A percentile compares a stretch with the other conserved stretches of the same genome.
Evolutionary conservation across 1,284 basidiomycete genomes (phyloP).

Genomic region (Psilocybe mexicana): DNA sequence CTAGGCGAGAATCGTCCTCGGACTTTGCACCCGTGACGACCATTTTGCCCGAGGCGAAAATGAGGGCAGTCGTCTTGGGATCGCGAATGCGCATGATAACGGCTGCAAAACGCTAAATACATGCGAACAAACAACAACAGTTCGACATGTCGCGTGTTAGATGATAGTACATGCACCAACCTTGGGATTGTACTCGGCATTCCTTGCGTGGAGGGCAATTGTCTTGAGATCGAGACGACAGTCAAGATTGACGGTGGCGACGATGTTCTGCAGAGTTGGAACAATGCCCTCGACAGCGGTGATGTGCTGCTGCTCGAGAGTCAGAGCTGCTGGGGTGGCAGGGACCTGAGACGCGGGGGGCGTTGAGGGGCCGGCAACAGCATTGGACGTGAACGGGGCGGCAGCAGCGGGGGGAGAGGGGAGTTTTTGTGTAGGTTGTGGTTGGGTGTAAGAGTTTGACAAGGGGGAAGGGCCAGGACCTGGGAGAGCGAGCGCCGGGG

Average conservation of each 20-base stretch:
- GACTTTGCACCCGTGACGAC: conserved; percentile 99
- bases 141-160: conserved; percentile 58
- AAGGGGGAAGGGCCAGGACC: conserved; percentile 50
- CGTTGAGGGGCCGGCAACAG: conserved; percentile 52
- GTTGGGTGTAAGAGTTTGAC: conserved; percentile 44
- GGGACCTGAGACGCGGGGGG: conserved; percentile 47
- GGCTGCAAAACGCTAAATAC: conserved; percentile 94
- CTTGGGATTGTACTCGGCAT: conserved; percentile 99
- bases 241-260: conserved; percentile 98
- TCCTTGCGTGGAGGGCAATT: conserved; percentile 95
- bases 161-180: conserved; percentile 63
- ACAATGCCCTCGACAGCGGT: conserved; percentile 95
- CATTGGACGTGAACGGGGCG: conserved; percentile 21
- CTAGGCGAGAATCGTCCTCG: conserved; percentile 96
- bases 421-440: conserved; percentile 28
- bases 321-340: conserved; percentile 68
- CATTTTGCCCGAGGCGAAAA: conserved; percentile 99
- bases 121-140: conserved; percentile 56
- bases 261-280: conserved; percentile 96
- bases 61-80: conserved; percentile 98
- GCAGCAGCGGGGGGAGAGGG: conserved; percentile 26
- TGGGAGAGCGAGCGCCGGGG: conserved; percentile 44
- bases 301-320: conserved; percentile 87
- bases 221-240: conserved; percentile 98
- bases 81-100: conserved; percentile 99